Evolutionary conservation across 805 yeast species (phyloP), one percentile per base, ranked within the genome.

Genomic region (Barnettozyma pratensis): DNA sequence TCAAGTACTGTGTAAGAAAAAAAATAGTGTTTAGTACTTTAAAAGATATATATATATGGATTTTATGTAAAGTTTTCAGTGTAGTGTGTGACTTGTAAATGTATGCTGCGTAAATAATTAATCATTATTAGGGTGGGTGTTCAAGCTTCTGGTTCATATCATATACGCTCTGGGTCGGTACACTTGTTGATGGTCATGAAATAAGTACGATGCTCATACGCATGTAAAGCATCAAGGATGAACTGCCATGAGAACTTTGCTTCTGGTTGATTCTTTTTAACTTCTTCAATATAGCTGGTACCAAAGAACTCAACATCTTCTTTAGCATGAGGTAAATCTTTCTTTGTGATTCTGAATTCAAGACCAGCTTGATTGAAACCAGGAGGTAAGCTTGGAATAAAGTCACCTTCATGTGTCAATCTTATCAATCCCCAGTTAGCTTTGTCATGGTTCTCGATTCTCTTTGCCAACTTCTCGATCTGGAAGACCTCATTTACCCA

Each of bases 301-400:
- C 59, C 61, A 7, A 45, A 7, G 4, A 59, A 46, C 1, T 25
- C n/a, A 8, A 61, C 41, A 45, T 54, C 60, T 1, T 43, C 37
- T 11, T 38, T 27, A 0, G 64, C 54, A 49, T 67, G 73, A 32
- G 76, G 76, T 39, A 71, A 62, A 36, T 69, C 73, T 6, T 60
- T 70, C 31, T 63, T 71, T 1, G 49, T 66, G 54, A 58, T 60
- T 54, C 39, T 59, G 59, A 59, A 63, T 61, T 55, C 58, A 57
- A 53, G 71, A 58, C 64, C 73, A 56, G 56, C 66, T 55, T 48
- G 71, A 61, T 12, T 60, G 58, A 55, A 57, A 54, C 10, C 48
- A 5, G 85, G 81, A 3, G 90, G 91, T 34, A 83, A 65, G 50
- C 62, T 56, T 0, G 89, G 83, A 12, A 85, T 80, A 41, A 75